Base-by-base conservation (phyloP, 441 rosid species). In the Gossypium laxum region DNA sequence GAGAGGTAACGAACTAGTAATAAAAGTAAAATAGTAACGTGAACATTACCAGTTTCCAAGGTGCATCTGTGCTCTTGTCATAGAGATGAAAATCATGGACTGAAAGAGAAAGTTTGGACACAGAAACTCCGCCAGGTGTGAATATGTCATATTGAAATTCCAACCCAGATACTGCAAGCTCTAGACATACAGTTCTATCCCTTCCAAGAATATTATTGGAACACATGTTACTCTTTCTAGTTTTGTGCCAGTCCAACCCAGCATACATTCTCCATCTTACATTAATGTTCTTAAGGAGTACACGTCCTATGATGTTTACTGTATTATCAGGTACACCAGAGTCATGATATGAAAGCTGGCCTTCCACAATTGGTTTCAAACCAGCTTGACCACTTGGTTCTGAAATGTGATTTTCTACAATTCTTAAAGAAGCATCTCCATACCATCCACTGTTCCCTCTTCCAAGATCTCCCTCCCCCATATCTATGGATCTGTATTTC, bases 401-500 rank as follows among this genome's bases (percentile, higher is more conserved):
- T 76, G 88, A 80, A 74, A 92, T 84, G 85, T 96, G 98, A 80
- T 93, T 83, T 84, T 93, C 99, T 18, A 85, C 79, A 74, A 96
- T 80, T 80, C 76, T 86, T 32, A 88, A 56, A 70, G 88, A 78
- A 47, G 78, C n/a, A 62, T 84, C 93, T 51, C 76, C 79, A 71
- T 91, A 96, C 99, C 98, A 96, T 72, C 99, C 96, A 77, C 82
- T 70, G 68, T 73, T 83, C 71, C 80, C 89, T 77, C 83, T 87
- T 73, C 79, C 89, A 79, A 81, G 65, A 79, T 84, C 86, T 73
- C 69, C 85, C 58, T 75, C 84, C 69, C 73, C 82, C 55, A 34
- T 55, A 77, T 68, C 75, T 74, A 65, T 26, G 30, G 82, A 74
- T 58, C 64, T 75, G 77, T 61, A 63, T 69, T 57, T 77, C 63